Conservation (phyloP, 495 filamentous ascomycete genomes). For the Chaetomium fimeti region DNA sequence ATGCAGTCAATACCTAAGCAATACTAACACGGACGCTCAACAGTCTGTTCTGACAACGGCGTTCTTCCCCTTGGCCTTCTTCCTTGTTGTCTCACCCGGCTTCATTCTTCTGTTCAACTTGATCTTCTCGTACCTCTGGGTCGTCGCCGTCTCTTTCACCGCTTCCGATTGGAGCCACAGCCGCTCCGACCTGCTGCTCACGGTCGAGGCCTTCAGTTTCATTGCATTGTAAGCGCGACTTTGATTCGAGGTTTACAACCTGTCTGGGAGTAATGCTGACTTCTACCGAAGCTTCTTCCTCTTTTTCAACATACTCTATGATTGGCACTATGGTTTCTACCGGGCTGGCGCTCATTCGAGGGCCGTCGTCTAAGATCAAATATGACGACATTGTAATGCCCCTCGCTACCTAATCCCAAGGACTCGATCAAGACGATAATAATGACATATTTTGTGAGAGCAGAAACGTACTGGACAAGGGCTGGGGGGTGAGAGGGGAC, state of each 20-base stretch:
- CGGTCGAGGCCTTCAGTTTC: conserved; percentile 61
- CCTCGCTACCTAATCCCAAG: too few species aligned
- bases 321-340: conserved; percentile 46
- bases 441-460: too few species aligned
- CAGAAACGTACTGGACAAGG: too few species aligned
- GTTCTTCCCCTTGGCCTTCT: conserved; percentile 58
- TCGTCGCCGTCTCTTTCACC: conserved; percentile 60
- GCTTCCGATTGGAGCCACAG: conserved; percentile 54
- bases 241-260: too few species aligned
- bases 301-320: conserved; percentile 52
- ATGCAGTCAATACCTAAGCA: too few species aligned
- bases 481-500: too few species aligned
- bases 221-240: conserved; percentile 56
- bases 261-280: conserved; percentile 25
- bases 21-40: conserved; percentile 3
- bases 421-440: too few species aligned
- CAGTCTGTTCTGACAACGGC: conserved; percentile 56
- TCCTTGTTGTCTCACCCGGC: conserved; percentile 51
- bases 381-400: not conserved
- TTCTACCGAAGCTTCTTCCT: conserved; percentile 46
- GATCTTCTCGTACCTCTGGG: conserved; percentile 65
- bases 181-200: conserved; percentile 45
- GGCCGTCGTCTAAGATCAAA: conserved; percentile 28
- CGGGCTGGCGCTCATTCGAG: conserved; percentile 28
- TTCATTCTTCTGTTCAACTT: conserved; percentile 56